These are phyloP conservation scores for Fusarium marasasianum DNA, from an alignment of 2,329 filamentous ascomycete species.

Conservation along the genomic window DNA sequence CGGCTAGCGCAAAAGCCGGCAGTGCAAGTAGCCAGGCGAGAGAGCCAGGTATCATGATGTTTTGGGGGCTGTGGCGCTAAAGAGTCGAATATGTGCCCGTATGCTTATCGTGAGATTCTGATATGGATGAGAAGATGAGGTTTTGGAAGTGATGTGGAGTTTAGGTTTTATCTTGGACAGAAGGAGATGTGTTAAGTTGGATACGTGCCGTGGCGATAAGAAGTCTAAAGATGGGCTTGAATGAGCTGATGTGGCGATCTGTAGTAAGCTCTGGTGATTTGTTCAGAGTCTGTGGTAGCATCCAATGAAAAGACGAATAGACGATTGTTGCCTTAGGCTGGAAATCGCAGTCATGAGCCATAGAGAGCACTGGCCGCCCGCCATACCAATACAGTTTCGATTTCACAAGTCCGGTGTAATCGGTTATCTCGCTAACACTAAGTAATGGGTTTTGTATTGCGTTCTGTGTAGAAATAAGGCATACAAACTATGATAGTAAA, in stretches of 20 bases:
- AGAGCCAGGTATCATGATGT: constrained; percentile 43
- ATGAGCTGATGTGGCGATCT: constrained; percentile 21
- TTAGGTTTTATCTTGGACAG: not conserved
- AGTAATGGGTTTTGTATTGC: not conserved
- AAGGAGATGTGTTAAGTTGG: not conserved
- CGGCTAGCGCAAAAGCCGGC: constrained; percentile 39
- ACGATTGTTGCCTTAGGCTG: constrained; percentile 27
- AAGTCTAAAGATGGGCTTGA: constrained; percentile 5
- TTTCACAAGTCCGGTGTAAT: not conserved
- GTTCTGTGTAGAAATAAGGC: not conserved
- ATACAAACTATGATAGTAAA: not conserved
- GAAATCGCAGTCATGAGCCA: not conserved
- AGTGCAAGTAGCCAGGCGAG: constrained; percentile 38
- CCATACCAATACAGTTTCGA: not conserved
- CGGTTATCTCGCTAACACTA: not conserved
- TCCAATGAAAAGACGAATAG: constrained; percentile 14
- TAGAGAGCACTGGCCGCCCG: not conserved
- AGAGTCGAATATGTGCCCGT: constrained; percentile 3
- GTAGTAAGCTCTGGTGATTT: constrained; percentile 7
- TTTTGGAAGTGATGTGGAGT: not conserved
- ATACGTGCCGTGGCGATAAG: constrained; percentile 28
- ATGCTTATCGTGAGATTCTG: not conserved
- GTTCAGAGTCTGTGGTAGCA: not conserved
- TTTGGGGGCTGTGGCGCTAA: constrained; percentile 5
- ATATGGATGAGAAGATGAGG: not conserved